Evolutionary conservation across 2,329 filamentous ascomycete genomes (phyloP).

Genomic region (Sarocladium strictum): DNA sequence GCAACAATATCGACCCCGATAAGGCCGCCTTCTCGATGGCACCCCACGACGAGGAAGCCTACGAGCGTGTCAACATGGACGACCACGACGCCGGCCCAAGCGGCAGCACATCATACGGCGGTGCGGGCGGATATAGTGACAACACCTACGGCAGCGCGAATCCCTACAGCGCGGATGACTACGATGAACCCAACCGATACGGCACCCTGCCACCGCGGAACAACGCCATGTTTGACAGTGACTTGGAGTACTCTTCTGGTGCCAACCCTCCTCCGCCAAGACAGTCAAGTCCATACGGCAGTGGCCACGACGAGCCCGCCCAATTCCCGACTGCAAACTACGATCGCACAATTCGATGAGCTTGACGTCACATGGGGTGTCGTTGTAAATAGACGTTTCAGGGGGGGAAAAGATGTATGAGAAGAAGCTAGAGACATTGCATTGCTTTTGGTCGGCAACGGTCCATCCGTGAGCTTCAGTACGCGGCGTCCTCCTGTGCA

Average conservation of each 20-base stretch:
- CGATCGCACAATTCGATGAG: constrained; percentile 39
- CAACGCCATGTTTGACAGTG: constrained; percentile 42
- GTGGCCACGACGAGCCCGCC: constrained; percentile 37
- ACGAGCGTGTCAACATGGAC: constrained; percentile 54
- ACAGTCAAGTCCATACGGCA: constrained; percentile 19
- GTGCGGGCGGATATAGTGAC: constrained; percentile 26
- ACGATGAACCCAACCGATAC: constrained; percentile 33
- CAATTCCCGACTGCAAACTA: constrained; percentile 55
- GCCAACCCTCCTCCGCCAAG: constrained; percentile 3
- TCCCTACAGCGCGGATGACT: constrained; percentile 32
- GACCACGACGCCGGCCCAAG: constrained; percentile 36
- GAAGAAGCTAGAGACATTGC: neutral
- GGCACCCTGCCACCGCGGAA: constrained; percentile 30
- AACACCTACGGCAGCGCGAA: constrained; percentile 31
- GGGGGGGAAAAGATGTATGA: neutral
- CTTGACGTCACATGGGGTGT: constrained; percentile 15
- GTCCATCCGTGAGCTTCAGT: neutral
- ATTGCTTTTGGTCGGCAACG: neutral
- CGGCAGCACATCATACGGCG: constrained; percentile 21
- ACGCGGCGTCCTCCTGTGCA: neutral
- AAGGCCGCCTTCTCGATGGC: constrained; percentile 64
- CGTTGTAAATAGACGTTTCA: constrained; percentile 15
- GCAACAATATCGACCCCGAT: constrained; percentile 57
- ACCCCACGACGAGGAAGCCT: constrained; percentile 60
- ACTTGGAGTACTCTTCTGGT: constrained; percentile 41